These are phyloP conservation scores for Acacia concinna DNA, from an alignment of 331 rosid genomes.

Conservation along the genomic window DNA sequence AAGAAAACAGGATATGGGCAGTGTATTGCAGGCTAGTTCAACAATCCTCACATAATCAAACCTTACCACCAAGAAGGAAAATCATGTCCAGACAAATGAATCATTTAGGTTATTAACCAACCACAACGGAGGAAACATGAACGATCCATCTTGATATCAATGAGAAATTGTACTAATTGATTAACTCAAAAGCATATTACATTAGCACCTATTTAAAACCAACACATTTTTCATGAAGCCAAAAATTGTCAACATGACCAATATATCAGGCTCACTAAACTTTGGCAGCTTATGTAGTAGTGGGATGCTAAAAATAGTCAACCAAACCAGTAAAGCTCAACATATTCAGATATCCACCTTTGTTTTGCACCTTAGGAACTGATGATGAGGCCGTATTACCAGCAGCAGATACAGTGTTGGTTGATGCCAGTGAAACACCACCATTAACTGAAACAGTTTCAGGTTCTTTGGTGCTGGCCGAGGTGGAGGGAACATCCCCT, in stretches of 20 bases:
- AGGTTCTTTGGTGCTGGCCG: conserved; percentile 51
- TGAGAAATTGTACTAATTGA: not conserved
- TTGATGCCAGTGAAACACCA: conserved; percentile 37
- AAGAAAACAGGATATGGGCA: not conserved
- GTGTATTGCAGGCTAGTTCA: not conserved
- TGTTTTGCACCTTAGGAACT: conserved; percentile 65
- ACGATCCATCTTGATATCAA: not conserved
- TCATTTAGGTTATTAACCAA: not conserved
- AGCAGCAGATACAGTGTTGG: conserved; percentile 42
- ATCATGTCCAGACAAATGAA: not conserved
- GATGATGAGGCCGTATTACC: conserved; percentile 43
- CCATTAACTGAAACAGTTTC: conserved; percentile 48
- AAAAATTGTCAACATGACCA: not conserved
- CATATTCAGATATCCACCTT: conserved; percentile 53
- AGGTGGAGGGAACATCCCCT: conserved; percentile 51
- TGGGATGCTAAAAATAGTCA: not conserved
- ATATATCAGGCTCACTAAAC: conserved; percentile 10
- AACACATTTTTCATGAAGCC: not conserved
- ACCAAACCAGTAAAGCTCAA: conserved; percentile 9
- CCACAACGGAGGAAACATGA: not conserved
- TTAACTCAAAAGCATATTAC: not conserved
- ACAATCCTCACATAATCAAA: conserved; percentile 7
- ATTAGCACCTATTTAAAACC: not conserved
- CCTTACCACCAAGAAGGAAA: conserved; percentile 10
- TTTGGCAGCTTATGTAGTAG: conserved; percentile 17